phyloP scores from a whole-genome alignment of 305 asterid species.

The Fraxinus sp. region DNA sequence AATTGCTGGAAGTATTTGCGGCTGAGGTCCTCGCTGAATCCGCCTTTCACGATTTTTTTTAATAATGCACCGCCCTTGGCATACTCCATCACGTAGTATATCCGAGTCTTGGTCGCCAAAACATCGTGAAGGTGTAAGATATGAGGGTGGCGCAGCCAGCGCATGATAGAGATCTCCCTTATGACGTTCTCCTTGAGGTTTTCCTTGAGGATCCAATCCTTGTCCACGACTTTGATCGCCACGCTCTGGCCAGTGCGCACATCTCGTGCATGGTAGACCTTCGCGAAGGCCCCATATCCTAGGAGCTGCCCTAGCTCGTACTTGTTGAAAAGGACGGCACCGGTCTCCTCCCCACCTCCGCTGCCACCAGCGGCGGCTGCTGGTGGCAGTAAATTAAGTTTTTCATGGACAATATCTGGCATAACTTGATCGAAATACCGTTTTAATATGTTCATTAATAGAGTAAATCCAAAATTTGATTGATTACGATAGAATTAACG shows the following conservation, averaged over 20 bases:
- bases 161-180: background rate
- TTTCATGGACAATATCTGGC: constrained; percentile 30
- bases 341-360: constrained; percentile 19
- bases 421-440: constrained; percentile 25
- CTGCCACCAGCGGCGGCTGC: background rate
- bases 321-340: constrained; percentile 35
- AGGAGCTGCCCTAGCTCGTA: constrained; percentile 61
- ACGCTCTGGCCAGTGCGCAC: background rate
- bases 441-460: constrained; percentile 9
- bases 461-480: constrained; percentile 30
- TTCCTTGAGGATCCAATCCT: background rate
- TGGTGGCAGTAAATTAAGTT: background rate
- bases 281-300: constrained; percentile 67
- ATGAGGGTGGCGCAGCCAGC: background rate
- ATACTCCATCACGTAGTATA: constrained; percentile 59
- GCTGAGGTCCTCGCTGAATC: constrained; percentile 62
- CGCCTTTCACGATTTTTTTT: constrained; percentile 41
- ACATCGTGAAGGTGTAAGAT: background rate
- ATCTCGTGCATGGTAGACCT: constrained; percentile 27
- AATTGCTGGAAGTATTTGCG: constrained; percentile 63
- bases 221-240: background rate
- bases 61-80: constrained; percentile 69
- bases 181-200: background rate
- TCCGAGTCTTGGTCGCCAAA: constrained; percentile 52
- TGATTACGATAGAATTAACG: constrained; percentile 1